Evolutionary conservation across 805 yeast species (phyloP).

Genomic region (Vanderwaltozyma tropicalis): DNA sequence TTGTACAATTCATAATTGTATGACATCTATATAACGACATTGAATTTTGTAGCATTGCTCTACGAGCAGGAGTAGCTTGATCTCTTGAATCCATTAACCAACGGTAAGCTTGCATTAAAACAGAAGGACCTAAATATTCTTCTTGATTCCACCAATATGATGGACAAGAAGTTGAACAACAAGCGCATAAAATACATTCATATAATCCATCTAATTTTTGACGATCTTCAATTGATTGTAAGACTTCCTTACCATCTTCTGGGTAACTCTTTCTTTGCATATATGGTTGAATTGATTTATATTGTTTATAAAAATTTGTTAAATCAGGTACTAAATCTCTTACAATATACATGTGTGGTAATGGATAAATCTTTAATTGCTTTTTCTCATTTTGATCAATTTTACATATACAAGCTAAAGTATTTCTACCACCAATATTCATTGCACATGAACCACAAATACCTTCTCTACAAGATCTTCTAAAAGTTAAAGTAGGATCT

Average conservation of each 20-base stretch:
- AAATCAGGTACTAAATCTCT: slow-evolving; percentile 96
- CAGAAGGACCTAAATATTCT: slow-evolving; percentile 97
- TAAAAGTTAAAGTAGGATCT: slow-evolving; percentile 88
- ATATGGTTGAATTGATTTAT: slow-evolving; percentile 95
- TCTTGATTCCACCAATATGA: slow-evolving; percentile 99
- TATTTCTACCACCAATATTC: slow-evolving; percentile 97
- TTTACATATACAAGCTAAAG: slow-evolving; percentile 92
- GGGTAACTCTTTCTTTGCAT: slow-evolving; percentile 73
- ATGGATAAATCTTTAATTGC: slow-evolving; percentile 82
- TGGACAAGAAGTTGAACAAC: slow-evolving; percentile 98
- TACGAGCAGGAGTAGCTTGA: slow-evolving; percentile 71
- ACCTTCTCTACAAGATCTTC: slow-evolving; percentile 99
- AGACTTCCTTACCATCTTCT: slow-evolving; percentile 83
- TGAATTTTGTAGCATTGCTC: slow-evolving; percentile 85
- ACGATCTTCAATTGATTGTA: slow-evolving; percentile 86
- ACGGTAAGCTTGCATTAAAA: slow-evolving; percentile 97
- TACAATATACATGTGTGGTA: slow-evolving; percentile 97
- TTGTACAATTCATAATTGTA: slow-evolving; percentile 97
- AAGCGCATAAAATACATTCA: slow-evolving; percentile 96
- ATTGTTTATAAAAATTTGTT: slow-evolving; percentile 95
- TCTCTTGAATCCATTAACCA: slow-evolving; percentile 98
- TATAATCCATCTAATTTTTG: slow-evolving; percentile 93
- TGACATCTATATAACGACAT: slow-evolving; percentile 98
- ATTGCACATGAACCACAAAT: slow-evolving; percentile 99
- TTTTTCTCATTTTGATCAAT: slow-evolving; percentile 71